Evolutionary conservation across 139 green algal genomes (phyloP).

Genomic region (Nannochloris sp.): DNA sequence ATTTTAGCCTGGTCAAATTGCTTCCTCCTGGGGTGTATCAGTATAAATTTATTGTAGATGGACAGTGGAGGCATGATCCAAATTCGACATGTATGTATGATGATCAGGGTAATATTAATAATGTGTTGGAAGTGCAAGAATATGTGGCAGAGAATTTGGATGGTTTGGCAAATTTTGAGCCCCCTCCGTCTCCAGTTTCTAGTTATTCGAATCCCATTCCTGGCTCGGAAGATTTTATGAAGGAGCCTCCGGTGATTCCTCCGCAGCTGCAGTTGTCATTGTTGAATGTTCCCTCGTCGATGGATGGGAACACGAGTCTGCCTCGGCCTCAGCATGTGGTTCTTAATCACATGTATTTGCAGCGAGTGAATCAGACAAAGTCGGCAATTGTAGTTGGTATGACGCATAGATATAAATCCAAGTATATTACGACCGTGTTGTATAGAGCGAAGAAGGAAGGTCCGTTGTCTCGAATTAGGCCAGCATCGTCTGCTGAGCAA

Average conservation of each 20-base stretch:
- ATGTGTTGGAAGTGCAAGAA: constrained; percentile 95
- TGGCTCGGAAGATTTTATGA: constrained; percentile 81
- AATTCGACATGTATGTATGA: constrained; percentile 94
- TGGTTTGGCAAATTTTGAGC: constrained; percentile 81
- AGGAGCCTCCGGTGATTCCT: constrained; percentile 89
- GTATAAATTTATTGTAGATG: constrained; percentile 98
- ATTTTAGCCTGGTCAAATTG: constrained; percentile 95
- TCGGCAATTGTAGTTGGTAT: constrained; percentile 73
- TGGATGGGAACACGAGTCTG: constrained; percentile 69
- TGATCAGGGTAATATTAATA: constrained; percentile 97
- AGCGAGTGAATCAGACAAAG: constrained; percentile 34
- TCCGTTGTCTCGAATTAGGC: too few relatives aligned
- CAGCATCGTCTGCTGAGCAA: too few relatives aligned
- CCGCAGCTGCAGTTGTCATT: constrained; percentile 93
- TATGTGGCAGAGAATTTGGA: constrained; percentile 94
- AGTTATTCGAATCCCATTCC: constrained; percentile 75
- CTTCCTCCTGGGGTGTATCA: constrained; percentile 90
- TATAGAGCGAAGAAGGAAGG: constrained; percentile 33
- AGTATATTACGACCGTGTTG: constrained; percentile 95
- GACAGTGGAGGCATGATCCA: constrained; percentile 91
- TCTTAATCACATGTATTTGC: constrained; percentile 92
- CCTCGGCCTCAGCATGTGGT: constrained; percentile 96
- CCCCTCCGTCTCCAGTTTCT: constrained; percentile 70
- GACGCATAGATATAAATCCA: constrained; percentile 87
- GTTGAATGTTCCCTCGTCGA: constrained; percentile 83